Base-by-base conservation (phyloP, 257 asterid species). In the Cordia subcordata region DNA sequence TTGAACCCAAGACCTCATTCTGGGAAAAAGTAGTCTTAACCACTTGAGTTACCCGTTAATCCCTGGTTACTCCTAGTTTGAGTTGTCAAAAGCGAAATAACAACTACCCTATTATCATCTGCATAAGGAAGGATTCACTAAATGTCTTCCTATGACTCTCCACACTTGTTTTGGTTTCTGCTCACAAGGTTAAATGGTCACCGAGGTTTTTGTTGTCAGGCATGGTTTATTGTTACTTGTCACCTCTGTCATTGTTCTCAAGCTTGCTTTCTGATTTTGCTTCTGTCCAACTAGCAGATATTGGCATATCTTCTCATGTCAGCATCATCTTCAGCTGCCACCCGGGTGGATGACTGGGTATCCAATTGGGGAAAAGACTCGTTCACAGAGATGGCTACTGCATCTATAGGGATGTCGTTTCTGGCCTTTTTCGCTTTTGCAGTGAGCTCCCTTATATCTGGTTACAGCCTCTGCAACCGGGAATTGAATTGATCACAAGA, bases 271-370 rank as follows among this genome's bases (percentile, higher is more conserved):
- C 12, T 13, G 11, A n/a, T 15, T 37, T 10, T 12, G 1, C 8
- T 10, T 44, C 10, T 11, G 51, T 60, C 11, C 12, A 44, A 53
- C 39, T 11, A 8, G 66, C 94, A 90, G 96, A 74, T 87, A 18
- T 71, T 90, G 23, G 86, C 98, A 2, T 90, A 90, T 76, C 88
- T 90, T 51, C 65, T 90, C 69, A 82, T 85, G 84, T 90, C 97
- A 21, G 90, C 97, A 57, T 90, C 95, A 15, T 87, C 96, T 3
- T 85, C 96, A 3, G 87, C 98, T 8, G 96, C 98, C 8, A 85
- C 95, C 2, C 75, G 96, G 70, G 94, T 82, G 59, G 75, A 78
- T 17, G 98, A 85, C 71, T 87, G 98, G 98, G 75, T 78, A 38
- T 75, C 89, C 1, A 87, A 85, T 60, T 90, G 96, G 97, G 97